Evolutionary conservation across 2,329 filamentous ascomycete genomes (phyloP).

Genomic region (Aspergillus felis): DNA sequence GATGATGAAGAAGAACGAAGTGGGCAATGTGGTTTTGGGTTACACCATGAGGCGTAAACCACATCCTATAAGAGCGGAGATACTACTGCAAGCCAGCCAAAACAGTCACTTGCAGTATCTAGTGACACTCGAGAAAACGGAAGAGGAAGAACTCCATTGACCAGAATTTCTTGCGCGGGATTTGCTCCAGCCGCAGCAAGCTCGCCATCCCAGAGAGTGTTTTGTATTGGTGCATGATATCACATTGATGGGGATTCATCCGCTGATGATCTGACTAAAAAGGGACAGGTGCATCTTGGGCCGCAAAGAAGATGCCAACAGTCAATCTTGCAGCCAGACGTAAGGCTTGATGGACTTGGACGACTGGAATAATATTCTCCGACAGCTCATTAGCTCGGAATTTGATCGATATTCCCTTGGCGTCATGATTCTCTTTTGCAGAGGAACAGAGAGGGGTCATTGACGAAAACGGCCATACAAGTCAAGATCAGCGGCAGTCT

Average conservation of each 20-base stretch:
- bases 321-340: background rate
- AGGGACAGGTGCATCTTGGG: background rate
- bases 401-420: background rate
- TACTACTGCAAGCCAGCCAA: background rate
- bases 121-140: background rate
- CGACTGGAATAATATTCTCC: background rate
- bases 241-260: background rate
- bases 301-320: background rate
- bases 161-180: background rate
- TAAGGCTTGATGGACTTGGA: background rate
- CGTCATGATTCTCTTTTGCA: background rate
- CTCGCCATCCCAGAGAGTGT: background rate
- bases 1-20: background rate
- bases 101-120: background rate
- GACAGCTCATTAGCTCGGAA: background rate
- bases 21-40: background rate
- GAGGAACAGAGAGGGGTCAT: background rate
- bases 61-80: background rate
- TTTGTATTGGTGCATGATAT: background rate
- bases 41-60: background rate
- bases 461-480: background rate
- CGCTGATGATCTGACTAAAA: background rate
- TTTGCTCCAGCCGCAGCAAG: background rate
- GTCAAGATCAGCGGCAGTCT: background rate
- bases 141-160: background rate